A percentile compares a stretch with the other conserved stretches of the same genome.
These are phyloP conservation scores for Phlegmacium glaucopus DNA, from an alignment of 768 basidiomycete genomes.

Conservation along the genomic window DNA sequence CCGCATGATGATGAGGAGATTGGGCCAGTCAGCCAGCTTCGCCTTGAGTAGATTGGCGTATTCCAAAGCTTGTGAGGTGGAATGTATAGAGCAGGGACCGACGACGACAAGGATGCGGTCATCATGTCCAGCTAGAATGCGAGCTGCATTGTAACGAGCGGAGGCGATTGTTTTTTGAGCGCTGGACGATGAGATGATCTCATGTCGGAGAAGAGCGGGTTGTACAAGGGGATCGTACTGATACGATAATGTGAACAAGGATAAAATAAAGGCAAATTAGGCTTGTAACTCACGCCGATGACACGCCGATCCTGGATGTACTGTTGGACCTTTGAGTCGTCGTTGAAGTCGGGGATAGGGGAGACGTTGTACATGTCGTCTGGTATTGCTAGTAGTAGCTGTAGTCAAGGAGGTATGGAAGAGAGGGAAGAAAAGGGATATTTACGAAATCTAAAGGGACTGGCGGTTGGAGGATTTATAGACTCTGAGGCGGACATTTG, in stretches of 20 bases:
- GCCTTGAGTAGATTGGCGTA: conserved; percentile 73
- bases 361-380: conserved; percentile 53
- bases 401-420: conserved; percentile 17
- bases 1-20: conserved; percentile 92
- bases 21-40: conserved; percentile 63
- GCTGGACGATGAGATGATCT: conserved; percentile 62
- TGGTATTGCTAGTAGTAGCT: conserved; percentile 35
- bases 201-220: conserved; percentile 86
- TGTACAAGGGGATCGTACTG: conserved; percentile 97
- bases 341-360: conserved; percentile 62
- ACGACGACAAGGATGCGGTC: conserved; percentile 87
- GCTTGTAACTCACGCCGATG: conserved; percentile 56
- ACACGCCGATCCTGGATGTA: conserved; percentile 84
- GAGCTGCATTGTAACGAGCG: conserved; percentile 75
- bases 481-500: conserved; percentile 16
- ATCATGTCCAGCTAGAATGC: conserved; percentile 80
- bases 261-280: not conserved
- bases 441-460: conserved; percentile 27
- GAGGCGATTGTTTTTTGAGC: conserved; percentile 76
- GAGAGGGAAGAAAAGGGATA: conserved; percentile 23
- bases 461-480: conserved; percentile 30
- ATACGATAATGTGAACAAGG: conserved; percentile 4
- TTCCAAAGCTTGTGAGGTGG: conserved; percentile 77
- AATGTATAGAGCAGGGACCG: conserved; percentile 96
- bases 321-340: conserved; percentile 58